phyloP scores from a whole-genome alignment of 495 filamentous ascomycete species.

The Penicillium bovifimosum region DNA sequence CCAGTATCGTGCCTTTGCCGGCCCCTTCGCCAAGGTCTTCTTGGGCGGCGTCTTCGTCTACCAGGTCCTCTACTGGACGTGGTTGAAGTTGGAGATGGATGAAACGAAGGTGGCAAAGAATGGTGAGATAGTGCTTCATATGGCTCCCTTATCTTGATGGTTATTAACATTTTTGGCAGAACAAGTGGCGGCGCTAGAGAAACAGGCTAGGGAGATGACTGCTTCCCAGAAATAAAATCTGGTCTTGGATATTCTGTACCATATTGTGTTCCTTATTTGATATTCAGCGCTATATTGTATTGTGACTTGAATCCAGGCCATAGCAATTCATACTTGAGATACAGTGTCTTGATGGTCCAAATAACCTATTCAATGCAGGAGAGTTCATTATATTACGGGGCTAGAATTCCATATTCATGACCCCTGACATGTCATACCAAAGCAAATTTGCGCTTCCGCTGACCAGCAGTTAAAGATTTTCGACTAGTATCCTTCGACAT shows the following conservation, averaged over 20 bases:
- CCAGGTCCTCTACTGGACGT: slow-evolving; percentile 77
- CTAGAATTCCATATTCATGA: not conserved
- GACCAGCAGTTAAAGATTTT: slow-evolving; percentile 2
- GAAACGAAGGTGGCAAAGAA: slow-evolving; percentile 61
- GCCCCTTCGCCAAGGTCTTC: slow-evolving; percentile 79
- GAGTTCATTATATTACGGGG: not conserved
- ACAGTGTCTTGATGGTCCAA: not conserved
- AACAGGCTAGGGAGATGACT: slow-evolving; percentile 37
- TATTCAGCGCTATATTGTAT: slow-evolving; percentile 13
- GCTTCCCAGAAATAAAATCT: slow-evolving; percentile 22
- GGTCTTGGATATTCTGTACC: not conserved
- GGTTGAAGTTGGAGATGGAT: slow-evolving; percentile 79
- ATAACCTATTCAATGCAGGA: not conserved
- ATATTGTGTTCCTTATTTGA: not conserved
- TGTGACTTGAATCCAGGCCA: not conserved
- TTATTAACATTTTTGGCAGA: slow-evolving; percentile 20
- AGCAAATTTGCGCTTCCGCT: slow-evolving; percentile 28
- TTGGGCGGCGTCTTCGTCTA: slow-evolving; percentile 84
- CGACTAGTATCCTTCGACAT: not conserved
- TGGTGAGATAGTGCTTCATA: slow-evolving; percentile 28
- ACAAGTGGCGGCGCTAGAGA: slow-evolving; percentile 39
- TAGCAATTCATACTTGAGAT: not conserved
- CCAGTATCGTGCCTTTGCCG: slow-evolving; percentile 74
- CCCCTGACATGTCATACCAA: not conserved
- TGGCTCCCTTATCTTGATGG: too few species aligned